A percentile compares a stretch with the other conserved stretches of the same genome.
These are phyloP conservation scores for Lophiostoma macrostomum DNA, from an alignment of 495 filamentous ascomycete genomes.

Conservation along the genomic window DNA sequence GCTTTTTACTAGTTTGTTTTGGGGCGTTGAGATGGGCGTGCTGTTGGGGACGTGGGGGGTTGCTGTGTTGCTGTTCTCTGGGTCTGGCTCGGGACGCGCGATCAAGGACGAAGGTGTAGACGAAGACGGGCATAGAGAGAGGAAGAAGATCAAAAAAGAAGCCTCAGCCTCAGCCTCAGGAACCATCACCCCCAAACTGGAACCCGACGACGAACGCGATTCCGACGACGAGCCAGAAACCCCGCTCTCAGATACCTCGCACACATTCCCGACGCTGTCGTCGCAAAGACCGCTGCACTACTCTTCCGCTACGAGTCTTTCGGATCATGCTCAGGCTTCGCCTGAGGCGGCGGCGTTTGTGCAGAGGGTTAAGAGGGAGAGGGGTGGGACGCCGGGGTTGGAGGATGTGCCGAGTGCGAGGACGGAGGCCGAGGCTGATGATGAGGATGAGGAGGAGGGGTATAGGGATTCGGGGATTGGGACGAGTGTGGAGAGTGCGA, in stretches of 20 bases:
- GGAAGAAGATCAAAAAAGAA: constrained; percentile 21
- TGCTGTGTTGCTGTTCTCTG: constrained; percentile 39
- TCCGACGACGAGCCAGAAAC: constrained; percentile 17
- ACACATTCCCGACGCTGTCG: constrained; percentile 56
- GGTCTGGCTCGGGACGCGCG: neutral
- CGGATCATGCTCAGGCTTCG: no score
- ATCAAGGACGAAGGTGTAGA: constrained; percentile 25
- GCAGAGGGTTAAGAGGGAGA: constrained; percentile 34
- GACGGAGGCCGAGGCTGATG: constrained; percentile 39
- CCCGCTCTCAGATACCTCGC: constrained; percentile 47
- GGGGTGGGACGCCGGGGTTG: constrained; percentile 6
- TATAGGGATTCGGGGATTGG: constrained; percentile 42
- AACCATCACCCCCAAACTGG: constrained; percentile 30
- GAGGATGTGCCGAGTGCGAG: constrained; percentile 23
- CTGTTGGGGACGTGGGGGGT: constrained; percentile 57
- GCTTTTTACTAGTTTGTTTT: constrained; percentile 67
- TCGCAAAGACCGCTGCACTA: constrained; percentile 51
- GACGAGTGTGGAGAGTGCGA: constrained; percentile 41
- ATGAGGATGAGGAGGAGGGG: constrained; percentile 42
- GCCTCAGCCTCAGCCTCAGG: constrained; percentile 7
- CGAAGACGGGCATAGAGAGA: neutral
- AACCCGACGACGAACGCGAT: constrained; percentile 5
- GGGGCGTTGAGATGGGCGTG: constrained; percentile 65
- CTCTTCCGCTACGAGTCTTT: no score
- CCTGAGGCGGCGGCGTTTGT: constrained; percentile 1